These are phyloP conservation scores for Camptophora hylomeconis DNA, from an alignment of 2,329 filamentous ascomycete genomes.

Conservation along the genomic window DNA sequence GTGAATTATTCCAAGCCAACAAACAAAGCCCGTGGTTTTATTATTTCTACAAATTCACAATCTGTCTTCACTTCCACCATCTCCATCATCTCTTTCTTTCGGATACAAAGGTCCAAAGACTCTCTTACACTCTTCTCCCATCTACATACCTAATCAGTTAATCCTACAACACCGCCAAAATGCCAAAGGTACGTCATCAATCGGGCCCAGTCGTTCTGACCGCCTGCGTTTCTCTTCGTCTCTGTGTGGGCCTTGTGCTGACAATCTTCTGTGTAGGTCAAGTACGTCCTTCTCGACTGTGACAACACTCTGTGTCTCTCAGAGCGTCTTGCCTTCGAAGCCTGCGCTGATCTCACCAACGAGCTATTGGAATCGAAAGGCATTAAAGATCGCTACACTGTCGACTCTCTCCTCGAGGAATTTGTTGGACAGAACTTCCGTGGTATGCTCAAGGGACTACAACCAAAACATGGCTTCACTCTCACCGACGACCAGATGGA, in stretches of 20 bases:
- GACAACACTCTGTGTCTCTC: conserved; percentile 92
- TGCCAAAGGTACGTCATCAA: too few species aligned
- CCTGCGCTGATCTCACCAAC: conserved; percentile 83
- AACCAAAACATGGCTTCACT: conserved; percentile 63
- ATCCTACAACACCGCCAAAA: too few species aligned
- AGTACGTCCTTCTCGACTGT: conserved; percentile 58
- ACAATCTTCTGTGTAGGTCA: conserved; percentile 37
- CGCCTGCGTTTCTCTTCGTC: too few species aligned
- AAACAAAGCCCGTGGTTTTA: too few species aligned
- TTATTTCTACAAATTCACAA: too few species aligned
- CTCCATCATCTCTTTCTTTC: conserved; percentile 1
- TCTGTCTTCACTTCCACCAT: too few species aligned
- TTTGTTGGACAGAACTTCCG: conserved; percentile 95
- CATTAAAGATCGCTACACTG: conserved; percentile 60
- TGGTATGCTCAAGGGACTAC: conserved; percentile 58
- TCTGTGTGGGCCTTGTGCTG: too few species aligned
- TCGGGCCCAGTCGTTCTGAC: too few species aligned
- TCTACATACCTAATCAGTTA: too few species aligned
- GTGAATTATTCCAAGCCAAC: too few species aligned
- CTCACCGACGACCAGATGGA: conserved; percentile 60
- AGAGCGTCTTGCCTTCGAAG: conserved; percentile 83
- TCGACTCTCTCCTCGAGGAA: conserved; percentile 65
- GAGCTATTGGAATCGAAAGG: conserved; percentile 60
- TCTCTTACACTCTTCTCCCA: too few species aligned
- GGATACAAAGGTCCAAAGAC: conserved; percentile 1